Evolutionary conservation across 2,329 filamentous ascomycete genomes (phyloP), one percentile per base, ranked within the genome.

Genomic region (Aureobasidium melanogenum): DNA sequence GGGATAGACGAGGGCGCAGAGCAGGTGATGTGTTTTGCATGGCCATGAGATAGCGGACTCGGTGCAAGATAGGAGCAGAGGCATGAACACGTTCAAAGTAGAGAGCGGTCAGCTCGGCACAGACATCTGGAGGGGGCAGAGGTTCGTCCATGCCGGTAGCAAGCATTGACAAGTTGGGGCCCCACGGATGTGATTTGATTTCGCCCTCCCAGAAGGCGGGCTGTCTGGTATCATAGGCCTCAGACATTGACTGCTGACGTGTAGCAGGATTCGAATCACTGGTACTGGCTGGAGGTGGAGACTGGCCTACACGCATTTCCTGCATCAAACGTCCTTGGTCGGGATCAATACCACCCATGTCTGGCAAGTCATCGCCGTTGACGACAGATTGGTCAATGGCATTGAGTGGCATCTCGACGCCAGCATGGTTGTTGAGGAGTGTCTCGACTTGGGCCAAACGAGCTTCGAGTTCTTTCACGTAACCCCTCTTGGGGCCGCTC

Each of bases 1-100:
- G 77, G 66, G 88, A 91, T 32, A 96, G 85, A 0, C 93, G 91
- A 1, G 94, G 93, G 28, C 93, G 85, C 77, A 91, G 87, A 64
- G 86, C 86, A 19, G 91, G 91, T n/a, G 90, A 84, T 74, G 97
- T 80, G 69, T 93, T 91, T 7, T 52, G 30, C 86, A 97, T 90
- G 34, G 90, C 89, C 22, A 91, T 88, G 62, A 94, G 79, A 72
- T 94, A 97, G 56, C 93, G 85, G 63, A 87, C 89, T 68, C 87
- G 88, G 72, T 99, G 93, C 61, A 97, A 88, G 82, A 97, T 89
- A 17, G 94, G 91, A 61, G 89, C 69, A 0, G 90, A 91, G 0
- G 88, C 87, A 70, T 97, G 90, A 10, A 96, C 82, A 73, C 95
- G 97, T 61, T 92, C 86, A 71, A 97, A 97, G 74, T 89, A 99